Percentiles rank a stretch among this genome's conserved stretches.
Conservation (phyloP, 768 basidiomycete genomes). For the Hysterangium stoloniferum region DNA sequence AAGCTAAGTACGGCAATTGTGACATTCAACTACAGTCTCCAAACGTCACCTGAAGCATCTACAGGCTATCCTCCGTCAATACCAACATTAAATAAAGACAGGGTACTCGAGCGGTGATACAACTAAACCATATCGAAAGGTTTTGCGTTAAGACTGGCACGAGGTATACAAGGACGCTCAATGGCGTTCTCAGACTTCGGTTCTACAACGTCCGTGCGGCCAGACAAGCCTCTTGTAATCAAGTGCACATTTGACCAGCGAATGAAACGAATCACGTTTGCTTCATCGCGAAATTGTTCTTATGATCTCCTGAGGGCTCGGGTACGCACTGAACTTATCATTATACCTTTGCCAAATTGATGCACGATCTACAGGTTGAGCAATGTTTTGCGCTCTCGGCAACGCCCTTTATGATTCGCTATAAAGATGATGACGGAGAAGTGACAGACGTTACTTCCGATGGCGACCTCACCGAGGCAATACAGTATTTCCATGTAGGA, state of each 20-base stretch:
- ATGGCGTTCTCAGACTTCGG: conserved; percentile 13
- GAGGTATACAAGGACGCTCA: too few species aligned
- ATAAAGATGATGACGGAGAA: conserved; percentile 87
- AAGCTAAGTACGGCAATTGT: too few species aligned
- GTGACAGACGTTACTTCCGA: conserved; percentile 61
- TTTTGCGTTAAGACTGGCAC: too few species aligned
- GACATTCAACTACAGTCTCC: too few species aligned
- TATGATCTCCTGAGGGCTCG: conserved; percentile 65
- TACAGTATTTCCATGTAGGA: conserved; percentile 76
- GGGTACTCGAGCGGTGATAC: too few species aligned
- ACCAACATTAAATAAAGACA: too few species aligned
- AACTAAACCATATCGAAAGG: too few species aligned
- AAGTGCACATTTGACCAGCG: conserved; percentile 75
- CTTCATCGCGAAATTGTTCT: conserved; percentile 70
- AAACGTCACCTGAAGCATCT: too few species aligned
- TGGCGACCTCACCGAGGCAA: conserved; percentile 74
- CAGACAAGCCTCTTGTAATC: conserved; percentile 73
- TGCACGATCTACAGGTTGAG: conserved; percentile 51
- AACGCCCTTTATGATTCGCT: conserved; percentile 64
- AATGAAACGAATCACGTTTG: conserved; percentile 72
- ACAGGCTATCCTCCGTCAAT: too few species aligned
- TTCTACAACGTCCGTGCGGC: conserved; percentile 29
- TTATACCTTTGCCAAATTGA: conserved; percentile 7
- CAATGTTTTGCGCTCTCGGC: conserved; percentile 73
- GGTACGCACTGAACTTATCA: conserved; percentile 35